Conservation (phyloP, 2,329 filamentous ascomycete species). For the Neofusicoccum laricinum region DNA sequence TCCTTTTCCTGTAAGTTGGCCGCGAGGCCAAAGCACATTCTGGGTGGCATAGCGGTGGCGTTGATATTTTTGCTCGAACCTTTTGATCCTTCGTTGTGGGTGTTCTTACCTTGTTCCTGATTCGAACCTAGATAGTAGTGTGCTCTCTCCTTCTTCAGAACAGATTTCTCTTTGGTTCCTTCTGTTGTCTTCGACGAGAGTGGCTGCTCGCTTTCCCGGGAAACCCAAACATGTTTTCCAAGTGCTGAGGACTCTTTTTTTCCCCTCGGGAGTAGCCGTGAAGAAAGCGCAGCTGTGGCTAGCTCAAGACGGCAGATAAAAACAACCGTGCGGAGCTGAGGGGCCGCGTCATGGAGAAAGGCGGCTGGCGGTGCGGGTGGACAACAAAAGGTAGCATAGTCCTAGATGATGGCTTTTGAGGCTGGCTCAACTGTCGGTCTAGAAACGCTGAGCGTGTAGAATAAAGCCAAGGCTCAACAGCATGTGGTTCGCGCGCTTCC, state of each 20-base stretch:
- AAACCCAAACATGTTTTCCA: too few species aligned
- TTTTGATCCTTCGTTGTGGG: too few species aligned
- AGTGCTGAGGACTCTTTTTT: background rate
- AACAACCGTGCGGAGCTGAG: background rate
- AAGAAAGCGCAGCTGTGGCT: too few species aligned
- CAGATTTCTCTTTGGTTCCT: too few species aligned
- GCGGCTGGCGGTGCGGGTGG: too few species aligned
- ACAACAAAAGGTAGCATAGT: too few species aligned
- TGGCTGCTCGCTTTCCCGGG: too few species aligned
- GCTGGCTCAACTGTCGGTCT: background rate
- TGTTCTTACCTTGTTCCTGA: too few species aligned
- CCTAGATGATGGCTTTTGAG: background rate
- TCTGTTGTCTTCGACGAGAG: too few species aligned
- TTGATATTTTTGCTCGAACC: background rate
- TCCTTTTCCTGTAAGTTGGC: background rate
- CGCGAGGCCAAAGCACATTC: constrained; percentile 4
- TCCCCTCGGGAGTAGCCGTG: background rate
- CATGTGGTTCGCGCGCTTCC: background rate
- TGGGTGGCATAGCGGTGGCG: constrained; percentile 7
- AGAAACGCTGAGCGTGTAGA: background rate
- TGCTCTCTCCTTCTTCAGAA: too few species aligned
- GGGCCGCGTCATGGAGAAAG: background rate
- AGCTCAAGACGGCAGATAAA: background rate
- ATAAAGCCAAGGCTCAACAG: background rate
- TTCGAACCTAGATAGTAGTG: too few species aligned